Conservation (phyloP, 2,329 filamentous ascomycete genomes). For the Emergomyces orientalis region DNA sequence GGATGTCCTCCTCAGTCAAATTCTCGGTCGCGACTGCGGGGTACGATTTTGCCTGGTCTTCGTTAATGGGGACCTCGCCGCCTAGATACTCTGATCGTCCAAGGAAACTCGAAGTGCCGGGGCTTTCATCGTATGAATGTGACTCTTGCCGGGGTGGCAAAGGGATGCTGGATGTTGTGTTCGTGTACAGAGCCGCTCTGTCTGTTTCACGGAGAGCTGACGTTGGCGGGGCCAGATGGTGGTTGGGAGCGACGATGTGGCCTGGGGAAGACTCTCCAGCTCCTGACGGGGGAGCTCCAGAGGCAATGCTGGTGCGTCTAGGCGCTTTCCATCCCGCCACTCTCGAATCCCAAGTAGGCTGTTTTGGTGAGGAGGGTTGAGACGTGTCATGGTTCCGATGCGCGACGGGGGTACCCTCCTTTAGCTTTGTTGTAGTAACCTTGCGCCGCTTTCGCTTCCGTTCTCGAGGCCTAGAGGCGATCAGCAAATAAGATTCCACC, state of each 20-base stretch:
- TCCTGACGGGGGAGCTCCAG: neutral
- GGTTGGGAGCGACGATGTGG: neutral
- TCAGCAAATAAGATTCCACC: neutral
- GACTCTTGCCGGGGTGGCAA: constrained; percentile 11
- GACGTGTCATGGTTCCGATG: neutral
- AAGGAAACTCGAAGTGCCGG: constrained; percentile 21
- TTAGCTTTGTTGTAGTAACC: constrained; percentile 9
- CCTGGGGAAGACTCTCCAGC: neutral
- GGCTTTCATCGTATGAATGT: constrained; percentile 14
- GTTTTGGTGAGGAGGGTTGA: neutral
- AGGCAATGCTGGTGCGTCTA: neutral
- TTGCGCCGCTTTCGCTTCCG: constrained; percentile 18
- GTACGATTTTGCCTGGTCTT: constrained; percentile 22
- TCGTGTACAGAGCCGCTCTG: neutral
- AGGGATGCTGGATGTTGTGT: neutral
- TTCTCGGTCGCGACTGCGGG: constrained; percentile 18
- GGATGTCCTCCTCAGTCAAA: constrained; percentile 22
- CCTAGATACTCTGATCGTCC: constrained; percentile 25
- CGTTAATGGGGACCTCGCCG: constrained; percentile 21
- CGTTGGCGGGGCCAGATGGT: neutral
- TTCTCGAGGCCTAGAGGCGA: constrained; percentile 15
- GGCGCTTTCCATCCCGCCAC: neutral
- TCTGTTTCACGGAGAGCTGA: neutral
- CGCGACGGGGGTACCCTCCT: neutral
- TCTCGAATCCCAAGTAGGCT: neutral